Percentiles rank a stretch among this genome's conserved stretches.
Evolutionary conservation across 257 asterid species (phyloP).

Genomic region (Solanum etuberosum): DNA sequence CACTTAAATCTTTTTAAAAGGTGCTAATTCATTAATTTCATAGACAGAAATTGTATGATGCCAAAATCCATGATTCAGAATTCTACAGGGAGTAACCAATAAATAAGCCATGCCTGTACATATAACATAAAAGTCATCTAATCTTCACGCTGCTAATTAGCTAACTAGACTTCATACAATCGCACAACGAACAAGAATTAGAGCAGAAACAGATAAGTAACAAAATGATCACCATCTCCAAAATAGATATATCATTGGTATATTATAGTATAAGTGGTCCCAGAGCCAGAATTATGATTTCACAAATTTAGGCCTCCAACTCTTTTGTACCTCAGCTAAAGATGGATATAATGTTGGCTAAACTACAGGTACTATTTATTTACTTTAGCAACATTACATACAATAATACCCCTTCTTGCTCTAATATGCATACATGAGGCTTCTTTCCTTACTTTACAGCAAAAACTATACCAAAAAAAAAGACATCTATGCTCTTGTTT

Average conservation of each 20-base stretch:
- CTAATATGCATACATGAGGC: neutral
- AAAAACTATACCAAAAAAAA: neutral
- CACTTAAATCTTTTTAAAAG: neutral
- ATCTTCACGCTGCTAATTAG: neutral
- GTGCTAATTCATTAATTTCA: neutral
- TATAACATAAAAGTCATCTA: neutral
- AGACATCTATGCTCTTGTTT: neutral
- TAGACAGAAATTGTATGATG: neutral
- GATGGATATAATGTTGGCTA: neutral
- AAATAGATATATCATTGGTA: neutral
- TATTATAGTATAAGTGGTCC: neutral
- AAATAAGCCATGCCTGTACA: neutral
- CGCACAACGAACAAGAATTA: neutral
- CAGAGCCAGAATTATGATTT: neutral
- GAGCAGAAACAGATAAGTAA: neutral
- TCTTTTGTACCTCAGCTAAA: neutral
- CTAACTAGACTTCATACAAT: neutral
- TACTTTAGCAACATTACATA: neutral
- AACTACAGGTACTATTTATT: neutral
- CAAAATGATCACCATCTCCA: neutral
- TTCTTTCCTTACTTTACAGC: neutral
- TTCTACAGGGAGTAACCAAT: neutral
- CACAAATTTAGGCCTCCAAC: neutral
- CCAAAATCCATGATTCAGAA: neutral
- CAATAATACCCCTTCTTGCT: neutral